Base-by-base conservation (phyloP, 2,329 filamentous ascomycete genomes). In the Neofusicoccum cordaticola region DNA sequence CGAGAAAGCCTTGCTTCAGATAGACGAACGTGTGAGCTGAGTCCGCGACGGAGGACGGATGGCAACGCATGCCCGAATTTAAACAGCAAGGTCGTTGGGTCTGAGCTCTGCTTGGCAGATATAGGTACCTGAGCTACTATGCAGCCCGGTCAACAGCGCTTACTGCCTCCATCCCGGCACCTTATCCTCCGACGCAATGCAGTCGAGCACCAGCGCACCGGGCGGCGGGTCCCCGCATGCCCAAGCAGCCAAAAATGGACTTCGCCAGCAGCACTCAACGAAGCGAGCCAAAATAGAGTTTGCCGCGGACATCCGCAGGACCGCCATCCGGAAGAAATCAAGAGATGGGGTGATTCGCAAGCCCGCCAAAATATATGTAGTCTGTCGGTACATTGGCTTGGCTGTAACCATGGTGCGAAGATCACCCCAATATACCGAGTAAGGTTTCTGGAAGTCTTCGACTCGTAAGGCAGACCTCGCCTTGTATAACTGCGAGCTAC, bases 351-450 rank as follows among this genome's bases (percentile, higher is more conserved):
- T 17, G 45, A 48, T 11, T 22, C 27, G 8, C n/a, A 4, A 13
- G 9, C 7, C 42, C 7, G 17, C 42, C 7, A 8, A 1, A n/a
- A n/a, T 45, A 17, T 48, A 48, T 11, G 45, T 48, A 27, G 17
- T 11, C 27, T 5, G 27, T 31, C 27, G 4, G 19, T 5, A 34
- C 4, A n/a, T n/a, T 6, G 39, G 12, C 53, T 57, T 57, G 53
- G 53, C 53, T 57, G 53, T 44, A 42, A 57, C 53, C 27, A 45
- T 57, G 53, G 53, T 57, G 53, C 12, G 53, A 51, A 31, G 22
- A 44, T 17, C 12, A 19, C 5, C 22, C 19, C 22, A 44, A 57
- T 44, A 57, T 57, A 57, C 39, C 27, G 53, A 45, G 39, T 34
- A 44, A 39, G 19, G n/a, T 7, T 17, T 34, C 5, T 45, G 22